Base-by-base conservation (phyloP, 1,284 basidiomycete species). In the Hymenochaete sp. region DNA sequence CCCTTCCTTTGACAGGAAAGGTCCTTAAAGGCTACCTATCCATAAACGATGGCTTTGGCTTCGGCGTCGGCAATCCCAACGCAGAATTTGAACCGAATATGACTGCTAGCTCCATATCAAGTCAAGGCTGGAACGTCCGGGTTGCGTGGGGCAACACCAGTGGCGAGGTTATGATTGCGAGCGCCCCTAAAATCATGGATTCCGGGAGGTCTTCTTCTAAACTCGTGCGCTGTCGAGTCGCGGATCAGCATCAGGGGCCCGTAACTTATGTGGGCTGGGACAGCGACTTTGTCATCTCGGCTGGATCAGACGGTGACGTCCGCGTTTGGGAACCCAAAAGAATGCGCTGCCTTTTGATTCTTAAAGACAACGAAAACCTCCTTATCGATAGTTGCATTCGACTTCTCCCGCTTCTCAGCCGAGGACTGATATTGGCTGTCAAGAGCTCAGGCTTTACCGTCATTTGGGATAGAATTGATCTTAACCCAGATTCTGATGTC, bases 61-160 rank as follows among this genome's bases (percentile, higher is more conserved):
- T 71, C 37, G 81, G 80, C 1, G 55, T 78, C 9, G 81, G 80
- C 0, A 72, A 77, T 44, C 83, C 82, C 3, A 87, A 89, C 54
- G 72, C 75, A 14, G 84, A 90, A 53, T 83, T 88, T 53, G 72
- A 75, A 5, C 82, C 83, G 3, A 71, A 85, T 47, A 71, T 86
- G 8, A 73, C 77, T 11, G 61, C 68, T 0, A 79, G 78, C 49
- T 61, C 68, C 2, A 62, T 84, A 22, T 59, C 71, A 8, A 77
- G 79, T 0, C 74, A 79, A 37, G 79, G 82, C 1, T 76, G 77
- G 16, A 81, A 82, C 0, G 83, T 75, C 6, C 75, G 75, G 45
- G 70, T 88, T 21, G 64, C 77, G 5, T 92, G 89, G 89, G 90
- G 87, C 1, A 83, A 78, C 55, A 67, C 70, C 26, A 76, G 71